Evolutionary conservation across 306 rosid genomes (phyloP), one percentile per base, ranked within the genome.

Genomic region (Vicia villosa): DNA sequence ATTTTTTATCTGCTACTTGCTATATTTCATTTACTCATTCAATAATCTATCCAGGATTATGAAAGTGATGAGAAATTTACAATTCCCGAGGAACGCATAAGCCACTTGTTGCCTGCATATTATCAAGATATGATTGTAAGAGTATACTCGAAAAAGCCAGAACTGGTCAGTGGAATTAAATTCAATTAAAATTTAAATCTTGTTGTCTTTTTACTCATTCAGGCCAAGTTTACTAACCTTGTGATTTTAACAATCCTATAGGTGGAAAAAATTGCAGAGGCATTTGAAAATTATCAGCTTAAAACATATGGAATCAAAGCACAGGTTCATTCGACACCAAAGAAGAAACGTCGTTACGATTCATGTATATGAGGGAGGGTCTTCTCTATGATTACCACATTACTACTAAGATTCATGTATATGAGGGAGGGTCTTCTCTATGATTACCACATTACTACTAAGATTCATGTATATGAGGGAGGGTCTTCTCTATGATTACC

Each of bases 71-170:
- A 90, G 74, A 94, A 94, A 74, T 88, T 94, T 71, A 70, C 76
- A 22, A 79, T 90, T 59, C 55, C 88, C 8, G 86, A 94, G 21
- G 90, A 83, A 2, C 96, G 90, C 40, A 74, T 94, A 52, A 94
- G 98, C 82, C 98, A 90, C 82, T 81, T 94, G 85, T 78, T 94
- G 81, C 98, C 98, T n/a, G 56, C 95, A 41, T 84, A 83, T 21
- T 90, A 86, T 74, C 86, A 94, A 80, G 98, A 94, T 60, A 83
- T 85, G 96, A 88, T 94, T 72, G 97, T 94, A 63, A 84, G 94
- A 82, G 98, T 94, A 73, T 94, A 94, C 57, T 77, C 98, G 60
- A 94, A 94, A 80, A 94, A 80, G 83, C 96, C 98, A 21, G 96
- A 94, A 78, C 73, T 94, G 97, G 98, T 93, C 42, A 71, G 93